Conservation (phyloP, 176 grass and related monocot genomes). For the Dactylis glomerata region DNA sequence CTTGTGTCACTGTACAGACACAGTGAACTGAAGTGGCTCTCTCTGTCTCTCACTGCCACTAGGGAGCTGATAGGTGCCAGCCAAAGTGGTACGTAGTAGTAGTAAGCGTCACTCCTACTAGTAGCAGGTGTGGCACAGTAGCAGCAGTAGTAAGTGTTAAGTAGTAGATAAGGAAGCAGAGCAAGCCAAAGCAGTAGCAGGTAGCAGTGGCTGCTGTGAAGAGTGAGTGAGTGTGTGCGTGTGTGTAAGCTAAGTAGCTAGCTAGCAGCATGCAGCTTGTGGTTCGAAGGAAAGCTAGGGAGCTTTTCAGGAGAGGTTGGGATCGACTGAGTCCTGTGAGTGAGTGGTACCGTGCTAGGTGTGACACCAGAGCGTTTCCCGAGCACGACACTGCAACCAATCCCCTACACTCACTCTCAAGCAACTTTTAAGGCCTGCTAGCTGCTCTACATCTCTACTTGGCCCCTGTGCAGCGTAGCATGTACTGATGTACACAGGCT, state of each 20-base stretch:
- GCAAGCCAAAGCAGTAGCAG: not conserved
- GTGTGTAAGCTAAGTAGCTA: not conserved
- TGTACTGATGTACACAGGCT: not conserved
- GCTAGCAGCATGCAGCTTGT: constrained; percentile 14
- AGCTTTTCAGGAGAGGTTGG: constrained; percentile 16
- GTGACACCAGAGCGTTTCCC: constrained; percentile 16
- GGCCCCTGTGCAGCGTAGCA: not conserved
- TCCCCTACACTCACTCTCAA: constrained; percentile 6
- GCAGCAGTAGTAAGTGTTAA: not conserved
- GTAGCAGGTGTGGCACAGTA: not conserved
- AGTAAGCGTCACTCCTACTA: not conserved
- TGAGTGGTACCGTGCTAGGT: constrained; percentile 29
- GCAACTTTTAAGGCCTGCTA: constrained; percentile 12
- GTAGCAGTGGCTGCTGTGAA: constrained; percentile 9
- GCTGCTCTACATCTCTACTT: not conserved
- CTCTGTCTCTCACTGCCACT: constrained; percentile 15
- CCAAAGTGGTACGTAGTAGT: not conserved
- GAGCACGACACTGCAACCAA: constrained; percentile 21
- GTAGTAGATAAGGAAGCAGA: constrained; percentile 2
- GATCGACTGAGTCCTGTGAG: not conserved
- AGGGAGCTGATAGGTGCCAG: constrained; percentile 5
- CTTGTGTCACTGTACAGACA: not conserved
- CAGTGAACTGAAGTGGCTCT: constrained; percentile 19
- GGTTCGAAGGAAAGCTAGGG: constrained; percentile 10
- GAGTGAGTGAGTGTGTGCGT: not conserved